These are phyloP conservation scores for Umbelopsis vinacea DNA, from an alignment of 192 early-diverging fungal species.

Conservation along the genomic window DNA sequence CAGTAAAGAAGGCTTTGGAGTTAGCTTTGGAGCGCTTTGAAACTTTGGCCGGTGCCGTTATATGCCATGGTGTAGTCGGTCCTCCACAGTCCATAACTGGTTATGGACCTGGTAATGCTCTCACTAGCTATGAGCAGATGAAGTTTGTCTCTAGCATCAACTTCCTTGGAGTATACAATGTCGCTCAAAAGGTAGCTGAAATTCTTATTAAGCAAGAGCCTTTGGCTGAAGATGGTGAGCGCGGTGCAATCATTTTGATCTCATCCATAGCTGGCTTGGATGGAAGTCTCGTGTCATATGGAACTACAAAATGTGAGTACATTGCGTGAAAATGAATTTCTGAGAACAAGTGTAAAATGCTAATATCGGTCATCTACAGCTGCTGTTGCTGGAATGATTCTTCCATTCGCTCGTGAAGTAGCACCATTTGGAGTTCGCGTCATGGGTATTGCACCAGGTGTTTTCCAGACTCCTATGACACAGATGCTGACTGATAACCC, in stretches of 20 bases:
- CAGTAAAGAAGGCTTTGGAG: no score
- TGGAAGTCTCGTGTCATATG: conserved; percentile 28
- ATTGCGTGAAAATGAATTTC: no score
- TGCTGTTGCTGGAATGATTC: conserved; percentile 55
- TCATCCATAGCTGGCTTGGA: conserved; percentile 37
- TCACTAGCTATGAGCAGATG: conserved; percentile 9
- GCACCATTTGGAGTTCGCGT: conserved; percentile 52
- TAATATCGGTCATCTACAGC: background rate
- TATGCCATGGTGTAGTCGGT: no score
- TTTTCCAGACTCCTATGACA: no score
- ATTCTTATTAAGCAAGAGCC: conserved; percentile 16
- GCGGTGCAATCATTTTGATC: conserved; percentile 32
- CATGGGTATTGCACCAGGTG: conserved; percentile 50
- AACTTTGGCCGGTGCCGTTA: no score
- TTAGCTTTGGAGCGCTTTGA: background rate
- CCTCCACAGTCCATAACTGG: no score
- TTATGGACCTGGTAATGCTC: no score
- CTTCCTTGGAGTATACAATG: conserved; percentile 32
- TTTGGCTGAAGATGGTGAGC: conserved; percentile 29
- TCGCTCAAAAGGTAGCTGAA: conserved; percentile 26
- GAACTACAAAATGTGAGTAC: conserved; percentile 32
- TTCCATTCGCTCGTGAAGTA: conserved; percentile 61
- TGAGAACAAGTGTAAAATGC: no score
- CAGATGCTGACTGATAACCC: no score
- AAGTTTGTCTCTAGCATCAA: conserved; percentile 25